Base-by-base conservation (phyloP, 2,329 filamentous ascomycete species). In the Fusarium avenaceum region DNA sequence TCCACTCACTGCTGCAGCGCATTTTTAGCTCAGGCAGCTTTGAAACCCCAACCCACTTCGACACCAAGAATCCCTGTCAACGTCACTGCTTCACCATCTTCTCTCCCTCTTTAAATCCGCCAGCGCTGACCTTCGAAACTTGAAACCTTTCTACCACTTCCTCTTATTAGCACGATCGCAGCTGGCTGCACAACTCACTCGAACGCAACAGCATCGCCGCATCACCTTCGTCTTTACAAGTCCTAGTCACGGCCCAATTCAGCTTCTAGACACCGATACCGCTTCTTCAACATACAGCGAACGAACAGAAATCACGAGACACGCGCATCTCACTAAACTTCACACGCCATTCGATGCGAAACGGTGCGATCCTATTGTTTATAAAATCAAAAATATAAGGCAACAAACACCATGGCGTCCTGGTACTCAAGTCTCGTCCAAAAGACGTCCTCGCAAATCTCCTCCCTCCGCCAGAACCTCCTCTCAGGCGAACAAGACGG, bases 401-500 rank as follows among this genome's bases (percentile, higher is more conserved):
- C 15, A 30, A 22, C 10, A 40, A 7, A 24, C 45, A 56, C 26
- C 14, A 93, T 93, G 90, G 86, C 91, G 74, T 92, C 90, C 72
- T 96, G 94, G 86, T 92, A 96, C 81, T 92, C 90, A 75, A 92
- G 90, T 76, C 85, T 90, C 76, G 81, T 90, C 75, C 88, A 86
- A 70, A 89, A 86, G 66, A 89, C 89, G 40, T 87, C 88, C 57
- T 89, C 88, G 46, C 86, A 88, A 74, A 87, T 91, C 76, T 87
- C 86, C 70, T 86, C 87, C 72, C 85, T 90, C 54, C 87, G 87
- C 74, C 90, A 90, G 64, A 89, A 93, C 65, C 88, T 94, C 67
- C 87, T 92, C 55, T 81, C 85, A 69, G 83, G 84, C 76, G 89
- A 91, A 70, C 83, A 85, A 72, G 89, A 91, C 78, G 90, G 90